phyloP scores from a whole-genome alignment of 2,329 filamentous ascomycete species.

The Blumeria hordei region DNA sequence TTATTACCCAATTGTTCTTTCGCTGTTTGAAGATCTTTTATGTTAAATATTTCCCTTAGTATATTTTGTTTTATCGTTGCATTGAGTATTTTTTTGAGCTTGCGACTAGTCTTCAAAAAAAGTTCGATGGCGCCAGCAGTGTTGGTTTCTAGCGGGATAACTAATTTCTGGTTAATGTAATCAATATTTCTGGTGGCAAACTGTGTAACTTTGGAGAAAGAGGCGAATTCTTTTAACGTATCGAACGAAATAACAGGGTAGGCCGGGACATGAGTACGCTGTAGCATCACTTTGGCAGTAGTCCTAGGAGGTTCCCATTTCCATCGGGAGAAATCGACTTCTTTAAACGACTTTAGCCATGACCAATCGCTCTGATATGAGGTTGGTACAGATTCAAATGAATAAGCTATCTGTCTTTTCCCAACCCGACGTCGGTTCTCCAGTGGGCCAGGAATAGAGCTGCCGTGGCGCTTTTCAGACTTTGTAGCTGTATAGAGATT shows the following conservation, averaged over 20 bases:
- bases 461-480: constrained; percentile 14
- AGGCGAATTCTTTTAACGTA: neutral
- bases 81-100: too few relatives aligned
- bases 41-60: too few relatives aligned
- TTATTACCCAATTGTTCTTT: neutral
- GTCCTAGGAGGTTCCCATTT: constrained; percentile 13
- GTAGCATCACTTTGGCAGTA: neutral
- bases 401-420: constrained; percentile 14
- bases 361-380: constrained; percentile 7
- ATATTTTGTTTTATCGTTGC: too few relatives aligned
- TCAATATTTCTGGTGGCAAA: too few relatives aligned
- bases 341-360: constrained; percentile 9
- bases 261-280: neutral
- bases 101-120: too few relatives aligned
- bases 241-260: neutral
- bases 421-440: constrained; percentile 14
- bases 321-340: constrained; percentile 11
- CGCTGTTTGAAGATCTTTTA: too few relatives aligned
- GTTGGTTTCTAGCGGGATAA: too few relatives aligned
- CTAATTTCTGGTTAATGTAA: too few relatives aligned
- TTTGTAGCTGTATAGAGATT: constrained; percentile 3
- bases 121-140: too few relatives aligned
- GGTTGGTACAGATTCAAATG: constrained; percentile 7
- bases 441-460: constrained; percentile 15
- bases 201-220: neutral